Base-by-base conservation (phyloP, 2,329 filamentous ascomycete genomes). In the Gaeumannomyces tritici region DNA sequence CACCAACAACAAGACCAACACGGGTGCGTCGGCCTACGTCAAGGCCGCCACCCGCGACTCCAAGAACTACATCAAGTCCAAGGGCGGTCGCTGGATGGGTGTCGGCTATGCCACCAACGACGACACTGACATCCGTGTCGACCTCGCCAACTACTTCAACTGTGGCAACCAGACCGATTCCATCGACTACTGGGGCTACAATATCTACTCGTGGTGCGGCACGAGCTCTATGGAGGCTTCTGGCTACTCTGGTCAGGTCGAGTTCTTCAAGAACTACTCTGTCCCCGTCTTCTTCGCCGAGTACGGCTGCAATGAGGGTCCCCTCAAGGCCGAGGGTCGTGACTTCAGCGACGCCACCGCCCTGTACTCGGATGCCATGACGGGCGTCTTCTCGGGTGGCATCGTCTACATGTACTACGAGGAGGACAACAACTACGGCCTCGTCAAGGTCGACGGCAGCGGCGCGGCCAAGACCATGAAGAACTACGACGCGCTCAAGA, bases 191-290 rank as follows among this genome's bases (percentile, higher is more conserved):
- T 99, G 93, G 90, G 95, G 95, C 64, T 98, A 98, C 88, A 99
- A 99, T 83, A 96, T 98, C 79, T 99, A 99, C 84, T 96, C 93
- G 61, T 99, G 95, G 95, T 99, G 95, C 75, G 95, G 93, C 69
- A 76, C 93, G 69, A 96, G 90, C 72, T 85, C 80, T 70, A 95
- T 89, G 79, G 72, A 80, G 47, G 73, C 81, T 64, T 97, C 95
- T 4, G 91, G 91, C 62, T 99, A 93, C 78, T 81, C 88, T 67
- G 82, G 86, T 63, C 89, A 93, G 74, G 92, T 92, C 69, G 76
- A 90, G 67, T 93, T 97, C 78, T 99, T 97, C 80, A 75, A 81
- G 64, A 85, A 88, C 73, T 99, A 95, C 83, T 91, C 90, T 12
- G 91, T 98, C 3, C 95, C 95, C 58, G 90, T 92, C 71, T 99